Conservation (phyloP, 768 basidiomycete species). For the Mycena vitilis region DNA sequence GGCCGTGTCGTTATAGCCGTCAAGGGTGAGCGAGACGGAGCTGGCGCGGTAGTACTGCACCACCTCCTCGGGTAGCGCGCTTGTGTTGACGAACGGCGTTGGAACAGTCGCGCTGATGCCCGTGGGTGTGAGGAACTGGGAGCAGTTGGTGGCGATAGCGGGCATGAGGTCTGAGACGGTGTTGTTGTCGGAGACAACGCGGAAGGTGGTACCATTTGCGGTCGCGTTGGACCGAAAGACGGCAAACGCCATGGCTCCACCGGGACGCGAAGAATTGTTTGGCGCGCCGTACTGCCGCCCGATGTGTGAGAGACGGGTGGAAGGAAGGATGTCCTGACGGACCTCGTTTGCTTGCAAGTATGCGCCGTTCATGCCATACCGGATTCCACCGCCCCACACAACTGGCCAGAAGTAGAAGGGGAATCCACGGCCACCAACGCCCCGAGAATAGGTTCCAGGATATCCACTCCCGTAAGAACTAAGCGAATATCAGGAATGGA, state of each 20-base stretch:
- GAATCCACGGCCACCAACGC: slow-evolving; percentile 63
- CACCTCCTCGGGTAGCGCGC: slow-evolving; percentile 57
- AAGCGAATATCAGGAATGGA: slow-evolving; percentile 4
- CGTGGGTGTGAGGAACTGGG: slow-evolving; percentile 46
- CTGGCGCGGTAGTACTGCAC: slow-evolving; percentile 72
- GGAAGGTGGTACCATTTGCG: slow-evolving; percentile 54
- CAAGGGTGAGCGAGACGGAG: slow-evolving; percentile 64
- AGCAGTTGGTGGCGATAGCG: slow-evolving; percentile 54
- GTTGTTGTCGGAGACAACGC: slow-evolving; percentile 58
- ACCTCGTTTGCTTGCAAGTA: slow-evolving; percentile 55
- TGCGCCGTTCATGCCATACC: slow-evolving; percentile 38
- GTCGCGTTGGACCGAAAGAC: slow-evolving; percentile 51
- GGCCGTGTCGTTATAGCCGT: slow-evolving; percentile 71
- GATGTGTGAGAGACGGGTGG: background rate
- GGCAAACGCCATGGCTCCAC: slow-evolving; percentile 55
- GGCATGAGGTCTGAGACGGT: slow-evolving; percentile 55
- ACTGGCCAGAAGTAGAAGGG: slow-evolving; percentile 79
- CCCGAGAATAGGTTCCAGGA: slow-evolving; percentile 58
- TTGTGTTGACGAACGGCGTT: slow-evolving; percentile 42
- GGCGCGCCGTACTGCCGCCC: slow-evolving; percentile 57
- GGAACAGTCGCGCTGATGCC: slow-evolving; percentile 39
- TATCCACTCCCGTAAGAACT: slow-evolving; percentile 76
- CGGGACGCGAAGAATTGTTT: slow-evolving; percentile 57
- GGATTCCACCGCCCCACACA: slow-evolving; percentile 54
- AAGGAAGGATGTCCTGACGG: slow-evolving; percentile 1